A percentile compares a stretch with the other conserved stretches of the same genome.
Conservation (phyloP, 208 protist genomes). For the Sergeia podlipaevii region DNA sequence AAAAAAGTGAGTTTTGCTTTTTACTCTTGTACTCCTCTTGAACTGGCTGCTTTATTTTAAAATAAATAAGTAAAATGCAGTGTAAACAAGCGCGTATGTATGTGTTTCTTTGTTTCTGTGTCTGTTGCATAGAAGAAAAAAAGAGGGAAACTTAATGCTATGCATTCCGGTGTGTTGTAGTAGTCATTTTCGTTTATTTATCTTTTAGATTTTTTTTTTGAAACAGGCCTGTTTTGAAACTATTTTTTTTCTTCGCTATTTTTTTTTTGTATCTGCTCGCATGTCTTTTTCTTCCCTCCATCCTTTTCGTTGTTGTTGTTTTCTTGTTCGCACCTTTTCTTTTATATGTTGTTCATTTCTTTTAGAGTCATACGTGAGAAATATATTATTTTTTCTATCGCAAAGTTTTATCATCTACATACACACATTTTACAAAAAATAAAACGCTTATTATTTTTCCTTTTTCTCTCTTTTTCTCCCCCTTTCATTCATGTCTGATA, state of each 20-base stretch:
- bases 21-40: slow-evolving; percentile 1
- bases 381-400: too few species aligned
- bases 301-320: too few species aligned
- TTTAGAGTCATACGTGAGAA: too few species aligned
- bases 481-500: too few species aligned
- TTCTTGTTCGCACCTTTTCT: too few species aligned
- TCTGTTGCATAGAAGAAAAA: not conserved
- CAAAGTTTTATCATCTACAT: too few species aligned
- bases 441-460: too few species aligned
- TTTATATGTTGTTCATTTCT: too few species aligned
- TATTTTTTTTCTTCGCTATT: slow-evolving; percentile 5
- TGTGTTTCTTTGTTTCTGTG: not conserved
- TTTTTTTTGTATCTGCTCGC: slow-evolving; percentile 6
- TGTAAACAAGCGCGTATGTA: not conserved
- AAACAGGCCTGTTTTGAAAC: too few species aligned
- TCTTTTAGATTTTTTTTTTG: slow-evolving; percentile 5
- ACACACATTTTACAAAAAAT: too few species aligned
- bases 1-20: not conserved
- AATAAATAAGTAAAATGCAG: not conserved
- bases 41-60: not conserved
- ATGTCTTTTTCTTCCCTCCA: not conserved
- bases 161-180: not conserved
- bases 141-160: not conserved
- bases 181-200: not conserved
- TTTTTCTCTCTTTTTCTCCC: too few species aligned